Evolutionary conservation across 192 early-diverging fungal species (phyloP), one percentile per base, ranked within the genome.

Genomic region (Coemansia aciculifera): DNA sequence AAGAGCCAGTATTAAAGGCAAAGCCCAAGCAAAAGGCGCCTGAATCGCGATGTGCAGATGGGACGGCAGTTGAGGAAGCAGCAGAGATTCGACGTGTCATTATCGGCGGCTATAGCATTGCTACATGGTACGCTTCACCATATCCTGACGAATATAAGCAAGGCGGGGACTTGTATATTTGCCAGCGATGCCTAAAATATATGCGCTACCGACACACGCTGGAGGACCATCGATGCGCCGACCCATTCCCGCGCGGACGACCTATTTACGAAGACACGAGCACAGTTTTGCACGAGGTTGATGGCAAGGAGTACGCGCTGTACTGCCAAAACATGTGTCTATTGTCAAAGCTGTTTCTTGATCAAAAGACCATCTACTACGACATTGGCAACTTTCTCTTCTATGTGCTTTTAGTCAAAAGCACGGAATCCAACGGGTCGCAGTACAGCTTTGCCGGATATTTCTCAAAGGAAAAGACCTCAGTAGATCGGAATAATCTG

Each of bases 251-350:
- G 13, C 94, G 94, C 19, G 97, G 96, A 2, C 84, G 84, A 56
- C 86, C 89, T 23, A 87, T 99, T 3, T 98, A 98, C 63, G 83
- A 91, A 37, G 89, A 95, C 56, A 84, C 82, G 23, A 15, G 69
- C 32, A 60, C 71, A 32, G 61, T 61, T 6, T 51, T 84, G 68
- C 95, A 92, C 68, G 94, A 95, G 63, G 85, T 99, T 10, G 95
- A 98, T 68, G 97, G 95, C 19, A 88, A 91, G 21, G 85, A 86
- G 61, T 84, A 95, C 63, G 95, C 93, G 89, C 79, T 96, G 6
- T 99, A 95, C 73, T 95, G 94, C 71, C 97, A 99, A 67, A 98
- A 96, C 74, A 75, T 99, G 23, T 96, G 93, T 46, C 81, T 99
- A 17, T 70, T 99, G 61, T 91, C 94, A 39, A 99, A 98, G 73